Evolutionary conservation across 495 filamentous ascomycete species (phyloP).

Genomic region (Xylaria intraflava): DNA sequence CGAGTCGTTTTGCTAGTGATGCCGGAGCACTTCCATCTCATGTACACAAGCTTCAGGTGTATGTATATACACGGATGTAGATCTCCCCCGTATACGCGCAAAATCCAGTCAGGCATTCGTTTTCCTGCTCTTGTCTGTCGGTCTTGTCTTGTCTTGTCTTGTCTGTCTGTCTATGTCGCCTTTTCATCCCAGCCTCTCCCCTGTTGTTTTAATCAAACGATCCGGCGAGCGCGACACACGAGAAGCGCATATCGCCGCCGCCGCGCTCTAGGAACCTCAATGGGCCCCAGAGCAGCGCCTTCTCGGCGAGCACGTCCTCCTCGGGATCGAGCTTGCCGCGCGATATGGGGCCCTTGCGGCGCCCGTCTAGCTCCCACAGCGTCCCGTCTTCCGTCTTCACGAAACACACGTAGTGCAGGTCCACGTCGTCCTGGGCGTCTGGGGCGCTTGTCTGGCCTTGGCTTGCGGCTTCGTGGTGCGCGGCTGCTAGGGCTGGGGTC

Average conservation of each 20-base stretch:
- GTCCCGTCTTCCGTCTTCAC: constrained; percentile 62
- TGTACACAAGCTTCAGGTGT: not conserved
- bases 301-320: constrained; percentile 65
- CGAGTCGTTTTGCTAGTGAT: not conserved
- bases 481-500: constrained; percentile 60
- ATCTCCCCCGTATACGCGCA: not conserved
- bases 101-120: not conserved
- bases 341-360: constrained; percentile 62
- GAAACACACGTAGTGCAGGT: constrained; percentile 82
- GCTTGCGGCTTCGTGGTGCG: constrained; percentile 63
- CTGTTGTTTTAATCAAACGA: constrained; percentile 46
- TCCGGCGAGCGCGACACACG: constrained; percentile 62
- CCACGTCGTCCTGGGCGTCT: constrained; percentile 57
- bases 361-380: constrained; percentile 82
- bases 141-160: not conserved
- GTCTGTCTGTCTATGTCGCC: not conserved
- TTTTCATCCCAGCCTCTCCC: not conserved
- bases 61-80: not conserved
- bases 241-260: constrained; percentile 64
- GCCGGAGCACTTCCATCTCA: not conserved
- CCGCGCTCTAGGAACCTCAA: constrained; percentile 59
- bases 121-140: not conserved
- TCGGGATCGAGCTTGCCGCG: constrained; percentile 46
- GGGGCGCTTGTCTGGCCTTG: constrained; percentile 70
- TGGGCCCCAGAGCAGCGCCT: constrained; percentile 55